A percentile compares a stretch with the other conserved stretches of the same genome.
Evolutionary conservation across 306 rosid genomes (phyloP).

Genomic region (Inga laurina): DNA sequence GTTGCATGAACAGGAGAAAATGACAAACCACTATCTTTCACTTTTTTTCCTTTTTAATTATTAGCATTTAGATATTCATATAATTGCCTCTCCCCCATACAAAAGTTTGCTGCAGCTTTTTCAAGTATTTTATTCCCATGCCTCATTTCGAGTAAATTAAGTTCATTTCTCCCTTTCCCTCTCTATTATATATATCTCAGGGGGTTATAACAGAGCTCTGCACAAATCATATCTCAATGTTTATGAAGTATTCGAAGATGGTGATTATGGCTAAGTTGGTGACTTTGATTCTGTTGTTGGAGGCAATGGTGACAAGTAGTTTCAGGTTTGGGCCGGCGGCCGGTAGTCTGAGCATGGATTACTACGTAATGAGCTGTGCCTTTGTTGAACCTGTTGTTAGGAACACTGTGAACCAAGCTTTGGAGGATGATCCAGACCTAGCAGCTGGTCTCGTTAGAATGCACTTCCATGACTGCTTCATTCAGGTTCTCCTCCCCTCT

Average conservation of each 20-base stretch:
- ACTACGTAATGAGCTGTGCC: slow-evolving; percentile 68
- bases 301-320: slow-evolving; percentile 38
- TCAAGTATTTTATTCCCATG: slow-evolving; percentile 19
- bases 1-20: slow-evolving; percentile 25
- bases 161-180: slow-evolving; percentile 6
- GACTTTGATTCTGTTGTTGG: slow-evolving; percentile 36
- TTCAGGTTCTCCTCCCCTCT: slow-evolving; percentile 48
- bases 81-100: slow-evolving; percentile 4
- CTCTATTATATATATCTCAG: background rate
- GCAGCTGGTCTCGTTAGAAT: slow-evolving; percentile 77
- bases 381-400: slow-evolving; percentile 60
- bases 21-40: slow-evolving; percentile 43
- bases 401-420: slow-evolving; percentile 58
- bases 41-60: slow-evolving; percentile 36
- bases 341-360: slow-evolving; percentile 57
- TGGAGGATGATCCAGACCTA: slow-evolving; percentile 61
- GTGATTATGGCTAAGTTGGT: slow-evolving; percentile 28
- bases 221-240: slow-evolving; percentile 13
- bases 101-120: slow-evolving; percentile 32
- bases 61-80: slow-evolving; percentile 23
- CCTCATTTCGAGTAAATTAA: slow-evolving; percentile 17
- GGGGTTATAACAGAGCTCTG: slow-evolving; percentile 10
- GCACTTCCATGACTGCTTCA: slow-evolving; percentile 91
- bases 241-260: slow-evolving; percentile 33
- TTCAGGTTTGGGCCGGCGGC: slow-evolving; percentile 23